Conservation (phyloP, 2,329 filamentous ascomycete genomes). For the Ophiostoma quercus region DNA sequence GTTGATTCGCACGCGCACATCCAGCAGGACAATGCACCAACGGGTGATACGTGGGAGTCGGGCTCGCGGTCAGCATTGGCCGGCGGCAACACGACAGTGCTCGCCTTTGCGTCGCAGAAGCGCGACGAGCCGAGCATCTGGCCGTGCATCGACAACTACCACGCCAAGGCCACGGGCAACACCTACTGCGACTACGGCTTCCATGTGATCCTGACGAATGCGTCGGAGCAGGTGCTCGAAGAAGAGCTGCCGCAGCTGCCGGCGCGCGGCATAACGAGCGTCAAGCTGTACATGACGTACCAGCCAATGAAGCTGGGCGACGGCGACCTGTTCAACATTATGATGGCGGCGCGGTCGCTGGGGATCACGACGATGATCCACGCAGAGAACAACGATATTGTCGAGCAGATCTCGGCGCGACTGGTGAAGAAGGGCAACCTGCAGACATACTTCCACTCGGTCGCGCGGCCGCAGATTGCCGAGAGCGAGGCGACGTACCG, state of each 20-base stretch:
- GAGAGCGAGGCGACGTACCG: slow-evolving; percentile 48
- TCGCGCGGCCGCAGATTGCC: slow-evolving; percentile 42
- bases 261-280: slow-evolving; percentile 41
- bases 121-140: slow-evolving; percentile 43
- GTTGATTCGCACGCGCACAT: slow-evolving; percentile 40
- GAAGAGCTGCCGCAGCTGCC: slow-evolving; percentile 40
- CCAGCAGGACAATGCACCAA: slow-evolving; percentile 35
- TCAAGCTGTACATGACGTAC: slow-evolving; percentile 53
- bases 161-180: slow-evolving; percentile 40
- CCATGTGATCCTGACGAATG: slow-evolving; percentile 48
- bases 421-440: slow-evolving; percentile 31
- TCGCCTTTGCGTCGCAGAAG: slow-evolving; percentile 53
- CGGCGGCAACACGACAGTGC: slow-evolving; percentile 54
- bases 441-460: slow-evolving; percentile 43
- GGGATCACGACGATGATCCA: slow-evolving; percentile 55
- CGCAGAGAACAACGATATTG: slow-evolving; percentile 61
- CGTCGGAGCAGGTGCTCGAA: slow-evolving; percentile 37
- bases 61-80: slow-evolving; percentile 52
- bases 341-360: slow-evolving; percentile 44
- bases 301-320: slow-evolving; percentile 46
- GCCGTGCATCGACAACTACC: slow-evolving; percentile 44
- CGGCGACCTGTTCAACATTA: slow-evolving; percentile 45
- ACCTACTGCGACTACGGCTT: slow-evolving; percentile 55
- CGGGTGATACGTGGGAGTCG: slow-evolving; percentile 35
- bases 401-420: slow-evolving; percentile 32